Percentiles rank a stretch among this genome's conserved stretches.
These are phyloP conservation scores for Paraphaeosphaeria minitans DNA, from an alignment of 2,329 filamentous ascomycete species.

Conservation along the genomic window DNA sequence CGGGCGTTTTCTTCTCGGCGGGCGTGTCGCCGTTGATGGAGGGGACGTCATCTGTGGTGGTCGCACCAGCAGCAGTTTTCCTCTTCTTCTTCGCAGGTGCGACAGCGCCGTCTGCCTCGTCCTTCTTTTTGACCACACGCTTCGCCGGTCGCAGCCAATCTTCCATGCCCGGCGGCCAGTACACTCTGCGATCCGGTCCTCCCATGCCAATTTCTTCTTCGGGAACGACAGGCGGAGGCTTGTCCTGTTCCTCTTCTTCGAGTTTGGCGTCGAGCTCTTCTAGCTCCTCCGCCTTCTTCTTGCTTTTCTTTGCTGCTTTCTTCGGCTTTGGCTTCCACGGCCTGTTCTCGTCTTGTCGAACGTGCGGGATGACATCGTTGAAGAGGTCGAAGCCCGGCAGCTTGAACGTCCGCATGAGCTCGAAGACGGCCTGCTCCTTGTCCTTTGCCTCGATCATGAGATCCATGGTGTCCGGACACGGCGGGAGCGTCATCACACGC, in stretches of 20 bases:
- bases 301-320: conserved; percentile 53
- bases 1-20: conserved; percentile 43
- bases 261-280: conserved; percentile 49
- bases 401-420: conserved; percentile 86
- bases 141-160: conserved; percentile 87
- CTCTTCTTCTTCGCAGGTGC: conserved; percentile 41
- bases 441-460: conserved; percentile 99
- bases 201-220: conserved; percentile 84
- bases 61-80: conserved; percentile 26
- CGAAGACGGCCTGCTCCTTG: conserved; percentile 95
- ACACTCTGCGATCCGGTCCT: conserved; percentile 78
- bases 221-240: conserved; percentile 53
- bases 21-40: conserved; percentile 32
- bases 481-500: conserved; percentile 78
- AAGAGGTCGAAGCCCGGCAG: conserved; percentile 78
- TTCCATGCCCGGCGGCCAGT: conserved; percentile 89
- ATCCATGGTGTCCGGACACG: conserved; percentile 83
- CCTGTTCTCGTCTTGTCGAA: conserved; percentile 76
- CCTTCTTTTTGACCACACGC: conserved; percentile 64
- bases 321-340: conserved; percentile 46
- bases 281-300: conserved; percentile 47
- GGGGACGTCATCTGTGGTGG: conserved; percentile 23
- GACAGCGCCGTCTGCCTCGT: conserved; percentile 39
- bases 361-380: conserved; percentile 77
- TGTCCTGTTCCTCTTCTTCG: conserved; percentile 48